Conservation (phyloP, 2,329 filamentous ascomycete genomes). For the Lojkania enalia region DNA sequence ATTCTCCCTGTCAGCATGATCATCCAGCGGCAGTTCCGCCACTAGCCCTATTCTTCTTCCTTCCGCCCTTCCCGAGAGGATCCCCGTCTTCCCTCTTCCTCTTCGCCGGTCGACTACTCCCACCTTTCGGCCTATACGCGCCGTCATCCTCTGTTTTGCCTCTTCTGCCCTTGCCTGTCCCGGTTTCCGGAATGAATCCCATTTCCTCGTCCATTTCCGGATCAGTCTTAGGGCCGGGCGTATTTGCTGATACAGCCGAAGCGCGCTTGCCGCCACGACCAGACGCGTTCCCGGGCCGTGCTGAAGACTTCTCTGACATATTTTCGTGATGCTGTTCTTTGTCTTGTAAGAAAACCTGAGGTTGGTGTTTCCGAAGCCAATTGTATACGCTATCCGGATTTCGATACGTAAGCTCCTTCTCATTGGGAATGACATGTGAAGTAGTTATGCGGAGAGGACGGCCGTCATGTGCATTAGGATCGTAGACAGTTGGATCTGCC, state of each 20-base stretch:
- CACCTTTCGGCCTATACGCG: conserved; percentile 54
- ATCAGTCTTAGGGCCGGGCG: conserved; percentile 41
- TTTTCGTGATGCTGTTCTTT: conserved; percentile 54
- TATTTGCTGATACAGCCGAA: conserved; percentile 39
- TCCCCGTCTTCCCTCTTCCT: conserved; percentile 50
- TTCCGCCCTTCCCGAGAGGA: conserved; percentile 27
- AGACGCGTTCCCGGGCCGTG: conserved; percentile 29
- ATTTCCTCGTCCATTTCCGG: conserved; percentile 47
- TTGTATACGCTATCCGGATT: conserved; percentile 95
- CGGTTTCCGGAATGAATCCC: conserved; percentile 35
- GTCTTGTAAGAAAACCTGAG: conserved; percentile 82
- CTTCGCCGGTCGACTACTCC: conserved; percentile 47
- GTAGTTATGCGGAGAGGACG: conserved; percentile 46
- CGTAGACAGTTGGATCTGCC: conserved; percentile 57
- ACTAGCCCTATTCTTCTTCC: conserved; percentile 41
- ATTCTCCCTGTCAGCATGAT: no score
- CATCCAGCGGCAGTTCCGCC: conserved; percentile 5
- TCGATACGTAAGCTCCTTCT: conserved; percentile 61
- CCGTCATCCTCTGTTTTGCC: conserved; percentile 47
- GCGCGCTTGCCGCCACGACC: conserved; percentile 35
- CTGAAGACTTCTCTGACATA: conserved; percentile 37
- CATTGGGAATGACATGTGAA: conserved; percentile 46
- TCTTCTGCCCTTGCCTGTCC: conserved; percentile 37
- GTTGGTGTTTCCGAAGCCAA: conserved; percentile 85
- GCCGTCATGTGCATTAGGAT: conserved; percentile 48